Percentiles rank a stretch among this genome's conserved stretches.
Conservation (phyloP, 768 basidiomycete species). For the Naematelia aurantialba region DNA sequence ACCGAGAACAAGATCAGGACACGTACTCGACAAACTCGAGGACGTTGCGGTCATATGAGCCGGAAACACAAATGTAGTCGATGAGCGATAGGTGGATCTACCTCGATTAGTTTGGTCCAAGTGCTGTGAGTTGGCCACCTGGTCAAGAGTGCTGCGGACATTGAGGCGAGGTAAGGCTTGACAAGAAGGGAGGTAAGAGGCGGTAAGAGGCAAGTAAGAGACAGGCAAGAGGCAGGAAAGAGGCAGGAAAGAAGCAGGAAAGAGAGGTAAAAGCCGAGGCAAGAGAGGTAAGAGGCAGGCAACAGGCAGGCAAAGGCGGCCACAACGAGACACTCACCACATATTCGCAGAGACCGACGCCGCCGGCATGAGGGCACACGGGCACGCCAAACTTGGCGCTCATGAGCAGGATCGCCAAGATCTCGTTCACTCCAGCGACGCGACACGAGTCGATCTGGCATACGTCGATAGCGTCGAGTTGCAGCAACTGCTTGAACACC, state of each 20-base stretch:
- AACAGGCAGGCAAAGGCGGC: too few relatives aligned
- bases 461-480: constrained; percentile 84
- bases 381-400: constrained; percentile 84
- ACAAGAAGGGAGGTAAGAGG: too few relatives aligned
- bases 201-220: too few relatives aligned
- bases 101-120: neutral
- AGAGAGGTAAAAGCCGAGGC: too few relatives aligned
- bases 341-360: constrained; percentile 88
- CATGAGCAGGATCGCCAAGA: constrained; percentile 85
- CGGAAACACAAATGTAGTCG: constrained; percentile 88
- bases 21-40: constrained; percentile 57
- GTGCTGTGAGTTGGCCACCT: too few relatives aligned
- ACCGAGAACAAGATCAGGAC: neutral
- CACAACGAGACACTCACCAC: constrained; percentile 65
- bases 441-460: constrained; percentile 93
- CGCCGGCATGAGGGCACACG: constrained; percentile 91
- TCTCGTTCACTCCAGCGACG: constrained; percentile 87
- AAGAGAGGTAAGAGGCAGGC: too few relatives aligned
- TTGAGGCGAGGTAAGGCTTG: too few relatives aligned
- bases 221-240: too few relatives aligned
- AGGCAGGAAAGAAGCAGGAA: too few relatives aligned
- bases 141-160: too few relatives aligned
- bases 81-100: constrained; percentile 63
- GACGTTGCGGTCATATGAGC: constrained; percentile 88
- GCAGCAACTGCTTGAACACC: constrained; percentile 88